Percentiles rank a stretch among this genome's conserved stretches.
These are phyloP conservation scores for Taphrina sp. DNA, from an alignment of 1,139 yeast genomes.

Conservation along the genomic window DNA sequence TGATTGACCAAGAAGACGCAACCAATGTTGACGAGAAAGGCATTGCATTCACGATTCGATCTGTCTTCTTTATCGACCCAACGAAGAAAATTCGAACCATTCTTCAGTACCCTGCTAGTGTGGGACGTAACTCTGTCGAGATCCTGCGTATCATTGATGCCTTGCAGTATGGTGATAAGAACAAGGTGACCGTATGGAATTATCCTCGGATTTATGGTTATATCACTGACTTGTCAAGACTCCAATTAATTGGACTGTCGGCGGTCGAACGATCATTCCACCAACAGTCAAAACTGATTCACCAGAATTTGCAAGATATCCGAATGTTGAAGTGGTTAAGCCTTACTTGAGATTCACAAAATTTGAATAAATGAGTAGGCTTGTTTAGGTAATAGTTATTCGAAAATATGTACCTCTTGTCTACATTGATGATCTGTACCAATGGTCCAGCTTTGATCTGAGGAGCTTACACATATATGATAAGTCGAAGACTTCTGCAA, in stretches of 20 bases:
- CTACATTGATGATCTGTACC: too few relatives aligned
- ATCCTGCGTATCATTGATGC: slow-evolving; percentile 84
- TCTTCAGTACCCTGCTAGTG: slow-evolving; percentile 83
- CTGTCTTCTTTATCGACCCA: slow-evolving; percentile 86
- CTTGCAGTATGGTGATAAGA: slow-evolving; percentile 67
- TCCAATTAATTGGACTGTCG: slow-evolving; percentile 46
- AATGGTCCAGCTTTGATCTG: too few relatives aligned
- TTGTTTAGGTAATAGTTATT: too few relatives aligned
- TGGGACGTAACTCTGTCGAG: slow-evolving; percentile 87
- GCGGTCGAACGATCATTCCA: slow-evolving; percentile 86
- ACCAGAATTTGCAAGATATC: slow-evolving; percentile 61
- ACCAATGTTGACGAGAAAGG: slow-evolving; percentile 66
- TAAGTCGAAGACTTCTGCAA: too few relatives aligned
- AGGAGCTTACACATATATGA: too few relatives aligned
- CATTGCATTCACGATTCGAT: slow-evolving; percentile 75
- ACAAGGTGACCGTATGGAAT: slow-evolving; percentile 65
- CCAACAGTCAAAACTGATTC: slow-evolving; percentile 70
- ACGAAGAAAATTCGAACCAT: slow-evolving; percentile 76
- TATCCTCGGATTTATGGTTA: not conserved
- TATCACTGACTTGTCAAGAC: slow-evolving; percentile 3
- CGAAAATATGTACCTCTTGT: too few relatives aligned
- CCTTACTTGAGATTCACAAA: slow-evolving; percentile 51
- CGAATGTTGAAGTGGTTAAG: slow-evolving; percentile 74
- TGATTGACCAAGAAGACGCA: slow-evolving; percentile 88
- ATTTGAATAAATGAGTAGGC: not conserved